Evolutionary conservation across 1,139 yeast species (phyloP).

Genomic region (Schizosaccharomyces versatilis): DNA sequence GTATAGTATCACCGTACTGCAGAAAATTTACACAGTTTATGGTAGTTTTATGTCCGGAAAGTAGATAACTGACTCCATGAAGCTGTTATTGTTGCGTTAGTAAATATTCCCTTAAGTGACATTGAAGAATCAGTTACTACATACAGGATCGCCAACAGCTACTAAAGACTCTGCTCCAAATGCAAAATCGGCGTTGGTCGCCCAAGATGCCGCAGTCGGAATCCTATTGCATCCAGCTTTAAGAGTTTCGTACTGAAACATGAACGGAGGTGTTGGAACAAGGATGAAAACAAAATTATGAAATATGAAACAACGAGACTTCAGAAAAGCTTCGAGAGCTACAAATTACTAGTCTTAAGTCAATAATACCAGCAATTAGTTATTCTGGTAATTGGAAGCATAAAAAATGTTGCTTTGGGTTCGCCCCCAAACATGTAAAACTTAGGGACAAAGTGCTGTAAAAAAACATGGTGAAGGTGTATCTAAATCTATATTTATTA

Average conservation of each 20-base stretch:
- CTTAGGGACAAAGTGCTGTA: no score
- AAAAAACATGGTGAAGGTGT: no score
- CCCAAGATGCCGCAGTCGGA: background rate
- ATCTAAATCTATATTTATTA: no score
- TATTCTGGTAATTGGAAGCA: no score
- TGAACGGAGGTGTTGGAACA: background rate
- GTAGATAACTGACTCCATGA: background rate
- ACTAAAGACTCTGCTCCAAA: background rate
- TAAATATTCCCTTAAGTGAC: background rate
- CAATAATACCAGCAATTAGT: no score
- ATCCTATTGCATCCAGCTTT: background rate
- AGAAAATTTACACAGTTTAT: background rate
- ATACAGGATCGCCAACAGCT: background rate
- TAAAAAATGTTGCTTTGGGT: no score
- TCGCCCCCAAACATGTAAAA: no score
- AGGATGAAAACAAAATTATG: no score
- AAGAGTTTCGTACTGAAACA: slow-evolving; percentile 1
- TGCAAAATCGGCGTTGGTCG: background rate
- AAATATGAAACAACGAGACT: no score
- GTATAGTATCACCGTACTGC: background rate
- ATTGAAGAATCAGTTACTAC: background rate
- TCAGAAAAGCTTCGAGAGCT: no score
- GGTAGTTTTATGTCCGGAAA: background rate
- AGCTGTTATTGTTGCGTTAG: background rate
- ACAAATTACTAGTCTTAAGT: no score